A percentile compares a stretch with the other conserved stretches of the same genome.
These are phyloP conservation scores for Blastobotrys chiropterorum DNA, from an alignment of 805 yeast species.

Conservation along the genomic window DNA sequence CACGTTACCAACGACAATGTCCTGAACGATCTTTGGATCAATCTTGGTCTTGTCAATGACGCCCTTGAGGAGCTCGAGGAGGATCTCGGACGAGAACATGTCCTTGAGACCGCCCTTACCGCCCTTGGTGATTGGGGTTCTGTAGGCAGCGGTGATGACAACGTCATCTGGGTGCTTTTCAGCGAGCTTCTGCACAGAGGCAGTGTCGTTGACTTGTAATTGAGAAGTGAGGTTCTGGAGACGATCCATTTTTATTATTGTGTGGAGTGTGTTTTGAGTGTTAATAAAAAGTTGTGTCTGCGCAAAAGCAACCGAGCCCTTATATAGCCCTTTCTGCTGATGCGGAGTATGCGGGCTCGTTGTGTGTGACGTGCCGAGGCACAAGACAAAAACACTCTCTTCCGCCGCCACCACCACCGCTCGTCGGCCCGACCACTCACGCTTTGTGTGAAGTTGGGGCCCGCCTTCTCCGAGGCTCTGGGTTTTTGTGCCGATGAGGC, in stretches of 20 bases:
- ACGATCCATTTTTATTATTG: conserved; percentile 27
- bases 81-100: conserved; percentile 71
- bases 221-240: conserved; percentile 28
- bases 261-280: neutral
- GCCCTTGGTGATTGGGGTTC: conserved; percentile 86
- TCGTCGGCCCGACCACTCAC: no score
- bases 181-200: conserved; percentile 32
- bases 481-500: no score
- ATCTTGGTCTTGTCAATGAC: conserved; percentile 49
- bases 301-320: neutral
- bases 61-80: conserved; percentile 57
- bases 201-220: conserved; percentile 27
- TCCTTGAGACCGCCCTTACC: conserved; percentile 84
- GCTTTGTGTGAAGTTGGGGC: no score
- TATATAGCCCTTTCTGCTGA: neutral
- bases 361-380: neutral
- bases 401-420: no score
- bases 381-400: neutral
- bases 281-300: neutral
- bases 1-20: conserved; percentile 86
- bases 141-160: conserved; percentile 81
- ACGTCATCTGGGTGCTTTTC: conserved; percentile 79
- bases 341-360: neutral
- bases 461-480: no score
- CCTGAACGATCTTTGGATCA: conserved; percentile 61